A percentile compares a stretch with the other conserved stretches of the same genome.
Conservation (phyloP, 2,329 filamentous ascomycete species). For the Aspergillus fischeri region DNA sequence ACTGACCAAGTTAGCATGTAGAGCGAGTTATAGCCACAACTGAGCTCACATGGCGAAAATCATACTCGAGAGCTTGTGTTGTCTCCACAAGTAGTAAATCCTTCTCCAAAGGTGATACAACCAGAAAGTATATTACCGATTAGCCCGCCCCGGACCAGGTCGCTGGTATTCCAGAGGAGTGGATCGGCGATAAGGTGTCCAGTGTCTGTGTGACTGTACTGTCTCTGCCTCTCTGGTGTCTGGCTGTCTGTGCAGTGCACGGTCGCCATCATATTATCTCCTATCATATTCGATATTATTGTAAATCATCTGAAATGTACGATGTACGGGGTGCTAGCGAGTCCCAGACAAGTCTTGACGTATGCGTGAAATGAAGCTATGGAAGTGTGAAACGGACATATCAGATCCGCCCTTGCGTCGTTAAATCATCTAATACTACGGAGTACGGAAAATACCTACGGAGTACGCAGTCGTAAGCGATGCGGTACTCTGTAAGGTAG, state of each 20-base stretch:
- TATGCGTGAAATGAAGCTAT: background rate
- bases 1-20: background rate
- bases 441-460: background rate
- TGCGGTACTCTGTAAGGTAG: too few species aligned
- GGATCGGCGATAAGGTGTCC: background rate
- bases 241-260: background rate
- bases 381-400: background rate
- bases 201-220: background rate
- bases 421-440: background rate
- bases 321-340: background rate
- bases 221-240: too few species aligned
- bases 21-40: too few species aligned
- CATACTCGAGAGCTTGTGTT: too few species aligned
- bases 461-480: background rate
- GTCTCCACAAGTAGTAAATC: background rate
- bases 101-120: background rate
- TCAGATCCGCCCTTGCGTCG: background rate
- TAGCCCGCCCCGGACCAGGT: background rate
- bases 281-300: background rate
- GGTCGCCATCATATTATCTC: background rate
- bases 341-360: background rate
- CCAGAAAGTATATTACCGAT: background rate
- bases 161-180: background rate
- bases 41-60: background rate
- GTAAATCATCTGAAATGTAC: background rate